Conservation (phyloP, 2,329 filamentous ascomycete species). For the Penicillium decumbens region DNA sequence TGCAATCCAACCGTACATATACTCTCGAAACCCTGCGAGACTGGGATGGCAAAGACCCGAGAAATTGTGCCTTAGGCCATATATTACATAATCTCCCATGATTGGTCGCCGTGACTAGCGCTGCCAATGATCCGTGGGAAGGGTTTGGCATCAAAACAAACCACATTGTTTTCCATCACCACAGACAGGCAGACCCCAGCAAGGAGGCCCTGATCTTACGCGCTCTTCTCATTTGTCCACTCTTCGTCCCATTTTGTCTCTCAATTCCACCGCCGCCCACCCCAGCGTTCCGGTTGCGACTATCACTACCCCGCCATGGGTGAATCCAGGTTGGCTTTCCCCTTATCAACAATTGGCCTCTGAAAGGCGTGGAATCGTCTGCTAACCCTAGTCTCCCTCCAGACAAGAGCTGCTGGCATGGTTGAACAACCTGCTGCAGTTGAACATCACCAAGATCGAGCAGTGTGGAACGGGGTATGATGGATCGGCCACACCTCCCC, state of each 20-base stretch:
- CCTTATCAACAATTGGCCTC: slow-evolving; percentile 17
- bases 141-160: slow-evolving; percentile 58
- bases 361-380: slow-evolving; percentile 7
- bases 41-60: background rate
- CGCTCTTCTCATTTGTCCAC: slow-evolving; percentile 1
- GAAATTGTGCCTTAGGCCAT: slow-evolving; percentile 13
- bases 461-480: slow-evolving; percentile 95
- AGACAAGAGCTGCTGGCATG: slow-evolving; percentile 96
- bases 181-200: slow-evolving; percentile 17
- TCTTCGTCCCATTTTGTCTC: slow-evolving; percentile 1
- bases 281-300: slow-evolving; percentile 7
- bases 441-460: slow-evolving; percentile 98
- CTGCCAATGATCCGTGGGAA: slow-evolving; percentile 22
- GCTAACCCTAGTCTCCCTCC: slow-evolving; percentile 10
- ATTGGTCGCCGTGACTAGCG: slow-evolving; percentile 20
- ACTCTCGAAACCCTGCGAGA: background rate
- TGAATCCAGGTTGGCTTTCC: slow-evolving; percentile 55
- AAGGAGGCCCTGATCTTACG: slow-evolving; percentile 13
- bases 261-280: slow-evolving; percentile 2
- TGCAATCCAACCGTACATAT: background rate
- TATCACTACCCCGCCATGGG: slow-evolving; percentile 51
- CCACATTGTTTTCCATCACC: slow-evolving; percentile 50
- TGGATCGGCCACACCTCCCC: slow-evolving; percentile 9
- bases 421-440: slow-evolving; percentile 95
- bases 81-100: slow-evolving; percentile 50